A percentile compares a stretch with the other conserved stretches of the same genome.
Conservation (phyloP, 306 rosid genomes). For the Cucumis cinereus region DNA sequence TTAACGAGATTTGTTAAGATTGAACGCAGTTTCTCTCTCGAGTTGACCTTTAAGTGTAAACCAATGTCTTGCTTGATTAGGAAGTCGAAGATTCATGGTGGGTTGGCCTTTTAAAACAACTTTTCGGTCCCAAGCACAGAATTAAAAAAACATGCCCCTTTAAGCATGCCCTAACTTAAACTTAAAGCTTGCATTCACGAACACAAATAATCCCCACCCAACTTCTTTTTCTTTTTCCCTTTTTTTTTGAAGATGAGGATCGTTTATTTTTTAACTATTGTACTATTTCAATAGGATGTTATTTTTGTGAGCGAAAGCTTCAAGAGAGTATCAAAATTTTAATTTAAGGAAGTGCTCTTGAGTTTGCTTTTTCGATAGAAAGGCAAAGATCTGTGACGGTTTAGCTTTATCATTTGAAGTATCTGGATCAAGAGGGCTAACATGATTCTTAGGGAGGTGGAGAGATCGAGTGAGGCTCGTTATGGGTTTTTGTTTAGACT, state of each 20-base stretch:
- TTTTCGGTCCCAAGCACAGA: background rate
- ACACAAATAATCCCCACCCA: background rate
- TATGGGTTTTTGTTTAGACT: no score
- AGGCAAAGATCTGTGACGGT: no score
- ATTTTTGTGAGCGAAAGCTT: background rate
- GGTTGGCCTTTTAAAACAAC: background rate
- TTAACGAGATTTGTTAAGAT: slow-evolving; percentile 18
- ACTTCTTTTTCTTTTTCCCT: background rate
- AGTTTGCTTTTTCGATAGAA: no score
- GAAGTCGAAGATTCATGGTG: background rate
- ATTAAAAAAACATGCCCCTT: background rate
- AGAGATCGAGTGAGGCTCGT: no score
- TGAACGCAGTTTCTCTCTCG: background rate
- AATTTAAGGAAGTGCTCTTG: no score
- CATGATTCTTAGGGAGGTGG: no score
- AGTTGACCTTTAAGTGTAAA: background rate
- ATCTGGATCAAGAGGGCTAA: no score
- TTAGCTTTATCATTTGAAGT: no score
- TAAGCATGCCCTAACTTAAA: background rate
- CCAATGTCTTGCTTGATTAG: background rate
- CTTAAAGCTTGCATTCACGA: background rate
- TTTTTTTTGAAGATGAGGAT: background rate
- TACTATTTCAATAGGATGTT: background rate
- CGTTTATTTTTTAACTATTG: background rate
- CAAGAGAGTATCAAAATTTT: background rate